Base-by-base conservation (phyloP, 768 basidiomycete genomes). In the Hypholoma fasciculare region DNA sequence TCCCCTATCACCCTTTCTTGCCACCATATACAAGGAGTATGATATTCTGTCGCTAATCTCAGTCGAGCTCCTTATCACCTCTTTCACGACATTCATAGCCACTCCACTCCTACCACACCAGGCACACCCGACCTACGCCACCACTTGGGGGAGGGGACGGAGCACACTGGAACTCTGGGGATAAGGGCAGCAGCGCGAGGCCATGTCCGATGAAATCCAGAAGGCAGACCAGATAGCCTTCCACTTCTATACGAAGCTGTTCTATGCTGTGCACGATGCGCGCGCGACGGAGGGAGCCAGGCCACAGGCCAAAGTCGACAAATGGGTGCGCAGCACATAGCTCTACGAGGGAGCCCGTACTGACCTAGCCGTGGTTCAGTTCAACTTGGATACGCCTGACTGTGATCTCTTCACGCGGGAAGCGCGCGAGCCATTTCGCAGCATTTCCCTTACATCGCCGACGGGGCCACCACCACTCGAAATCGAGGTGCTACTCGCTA, bases 211-310 rank as follows among this genome's bases (percentile, higher is more conserved):
- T 70, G 77, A 78, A 60, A 70, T 66, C 52, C 76, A 77, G 61
- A 92, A 86, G 78, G 88, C 90, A 63, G 90, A 94, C 80, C 90
- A 92, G 80, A 93, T 94, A 66, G 88, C 89, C 49, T 86, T 87
- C 72, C 86, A 87, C 71, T 85, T 91, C 73, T 92, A 90, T 75
- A 84, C 87, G 51, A 94, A 94, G 77, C 85, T 93, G 53, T 84
- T 84, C 69, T 85, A 88, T 67, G 82, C 90, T 64, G 79, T 94
- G 62, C 81, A 86, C 70, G 78, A 90, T 68, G 88, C 90, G 13
- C 78, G 92, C 59, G 78, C 86, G n/a, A 88, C 88, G 43, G 70
- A 72, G 51, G 83, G 82, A 62, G 60, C 71, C 1, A 71, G 63
- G 57, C 61, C 65, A 34, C 75, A 72, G 60, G 71, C 75, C 39